These are phyloP conservation scores for Delitschia confertaspora DNA, from an alignment of 495 filamentous ascomycete genomes.

Conservation along the genomic window DNA sequence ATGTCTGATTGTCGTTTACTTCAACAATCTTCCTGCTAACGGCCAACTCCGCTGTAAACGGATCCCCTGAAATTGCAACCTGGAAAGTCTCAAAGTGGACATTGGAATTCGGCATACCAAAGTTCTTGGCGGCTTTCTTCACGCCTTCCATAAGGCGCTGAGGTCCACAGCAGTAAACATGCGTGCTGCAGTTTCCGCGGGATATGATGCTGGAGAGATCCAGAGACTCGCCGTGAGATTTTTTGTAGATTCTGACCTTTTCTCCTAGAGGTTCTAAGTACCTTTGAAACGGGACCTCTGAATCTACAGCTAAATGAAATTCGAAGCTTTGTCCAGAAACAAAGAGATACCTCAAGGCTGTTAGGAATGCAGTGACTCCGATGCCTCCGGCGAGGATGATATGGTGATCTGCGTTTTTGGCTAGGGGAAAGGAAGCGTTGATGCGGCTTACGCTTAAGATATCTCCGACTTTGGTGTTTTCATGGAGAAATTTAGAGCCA, in stretches of 20 bases:
- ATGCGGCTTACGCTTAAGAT: slow-evolving; percentile 11
- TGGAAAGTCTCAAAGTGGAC: slow-evolving; percentile 51
- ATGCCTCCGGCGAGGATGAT: slow-evolving; percentile 27
- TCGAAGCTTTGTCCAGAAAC: slow-evolving; percentile 15
- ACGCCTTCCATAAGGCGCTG: slow-evolving; percentile 43
- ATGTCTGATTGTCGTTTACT: slow-evolving; percentile 34
- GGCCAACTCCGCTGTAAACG: slow-evolving; percentile 45
- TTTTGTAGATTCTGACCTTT: slow-evolving; percentile 41
- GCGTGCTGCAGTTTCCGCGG: slow-evolving; percentile 39
- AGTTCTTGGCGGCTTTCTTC: slow-evolving; percentile 29
- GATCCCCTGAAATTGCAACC: slow-evolving; percentile 44
- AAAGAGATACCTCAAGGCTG: slow-evolving; percentile 10
- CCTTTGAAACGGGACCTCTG: slow-evolving; percentile 16
- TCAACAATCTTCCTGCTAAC: slow-evolving; percentile 30
- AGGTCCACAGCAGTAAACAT: slow-evolving; percentile 49
- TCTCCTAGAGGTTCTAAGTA: slow-evolving; percentile 28
- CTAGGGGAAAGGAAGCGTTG: slow-evolving; percentile 18
- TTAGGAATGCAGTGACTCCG: slow-evolving; percentile 24
- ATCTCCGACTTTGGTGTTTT: slow-evolving; percentile 8
- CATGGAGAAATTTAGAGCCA: slow-evolving; percentile 22
- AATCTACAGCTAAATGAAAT: slow-evolving; percentile 36
- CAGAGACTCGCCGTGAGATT: slow-evolving; percentile 40
- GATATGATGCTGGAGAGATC: slow-evolving; percentile 38
- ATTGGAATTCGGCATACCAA: slow-evolving; percentile 37
- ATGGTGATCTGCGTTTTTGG: slow-evolving; percentile 17